These are phyloP conservation scores for Mycena metata DNA, from an alignment of 768 basidiomycete species.

Conservation along the genomic window DNA sequence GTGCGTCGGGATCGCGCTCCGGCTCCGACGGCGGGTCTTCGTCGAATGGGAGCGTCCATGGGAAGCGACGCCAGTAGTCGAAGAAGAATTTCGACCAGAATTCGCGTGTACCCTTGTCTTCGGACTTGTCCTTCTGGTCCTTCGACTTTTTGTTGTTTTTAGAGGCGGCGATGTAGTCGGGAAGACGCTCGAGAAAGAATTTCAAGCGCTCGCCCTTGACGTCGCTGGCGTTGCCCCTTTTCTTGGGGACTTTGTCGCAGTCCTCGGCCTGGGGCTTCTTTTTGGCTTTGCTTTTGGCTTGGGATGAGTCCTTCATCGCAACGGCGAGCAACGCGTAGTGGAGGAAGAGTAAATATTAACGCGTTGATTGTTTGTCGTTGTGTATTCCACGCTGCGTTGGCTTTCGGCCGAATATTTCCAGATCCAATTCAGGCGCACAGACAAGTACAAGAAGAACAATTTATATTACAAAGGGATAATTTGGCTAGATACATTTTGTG, in stretches of 20 bases:
- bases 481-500: too few species aligned
- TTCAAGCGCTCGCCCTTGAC: constrained; percentile 3
- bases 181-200: background rate
- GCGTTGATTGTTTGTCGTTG: too few species aligned
- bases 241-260: background rate
- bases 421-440: too few species aligned
- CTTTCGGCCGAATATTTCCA: too few species aligned
- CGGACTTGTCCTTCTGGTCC: background rate
- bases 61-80: constrained; percentile 9
- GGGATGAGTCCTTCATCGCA: background rate
- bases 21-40: background rate
- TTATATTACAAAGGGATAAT: too few species aligned
- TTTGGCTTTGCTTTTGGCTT: background rate
- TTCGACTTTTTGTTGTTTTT: background rate
- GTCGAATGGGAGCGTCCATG: background rate
- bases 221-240: constrained; percentile 11
- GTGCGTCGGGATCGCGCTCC: background rate
- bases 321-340: background rate
- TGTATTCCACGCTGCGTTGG: too few species aligned
- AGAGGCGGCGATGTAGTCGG: background rate
- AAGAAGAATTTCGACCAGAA: constrained; percentile 3
- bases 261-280: background rate
- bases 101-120: too few species aligned
- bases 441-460: too few species aligned
- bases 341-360: too few species aligned